Percentiles rank a stretch among this genome's conserved stretches.
Evolutionary conservation across 495 filamentous ascomycete genomes (phyloP).

Genomic region (Penicillium subrubescens): DNA sequence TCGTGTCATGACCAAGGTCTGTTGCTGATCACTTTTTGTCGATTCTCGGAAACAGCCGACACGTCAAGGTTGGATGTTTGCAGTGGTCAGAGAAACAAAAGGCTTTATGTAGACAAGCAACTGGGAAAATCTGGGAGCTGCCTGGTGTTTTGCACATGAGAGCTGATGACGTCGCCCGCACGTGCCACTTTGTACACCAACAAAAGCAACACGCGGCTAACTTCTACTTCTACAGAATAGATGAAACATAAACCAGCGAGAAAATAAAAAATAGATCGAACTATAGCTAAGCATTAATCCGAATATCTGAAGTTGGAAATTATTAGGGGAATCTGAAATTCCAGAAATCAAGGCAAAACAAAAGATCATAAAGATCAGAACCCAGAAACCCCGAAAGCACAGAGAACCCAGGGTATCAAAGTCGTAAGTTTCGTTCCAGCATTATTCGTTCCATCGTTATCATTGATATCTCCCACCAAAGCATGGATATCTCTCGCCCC

Average conservation of each 20-base stretch:
- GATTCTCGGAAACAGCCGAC: constrained; percentile 8
- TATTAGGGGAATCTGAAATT: background rate
- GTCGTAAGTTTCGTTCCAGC: background rate
- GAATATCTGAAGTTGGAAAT: background rate
- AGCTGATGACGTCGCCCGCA: constrained; percentile 46
- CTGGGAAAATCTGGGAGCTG: constrained; percentile 7
- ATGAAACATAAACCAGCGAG: background rate
- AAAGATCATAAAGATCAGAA: background rate
- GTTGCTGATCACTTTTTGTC: constrained; percentile 7
- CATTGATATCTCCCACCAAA: background rate
- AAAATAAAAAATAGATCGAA: background rate
- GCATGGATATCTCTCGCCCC: no score
- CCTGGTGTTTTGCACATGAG: constrained; percentile 18
- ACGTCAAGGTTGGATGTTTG: background rate
- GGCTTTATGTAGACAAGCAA: background rate
- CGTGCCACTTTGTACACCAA: constrained; percentile 28
- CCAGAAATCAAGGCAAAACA: background rate
- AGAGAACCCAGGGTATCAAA: background rate
- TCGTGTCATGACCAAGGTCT: constrained; percentile 22
- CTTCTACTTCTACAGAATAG: background rate
- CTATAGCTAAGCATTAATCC: background rate
- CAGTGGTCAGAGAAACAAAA: background rate
- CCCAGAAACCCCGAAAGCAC: background rate
- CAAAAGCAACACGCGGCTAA: background rate
- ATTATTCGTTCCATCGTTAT: background rate